Percentiles rank a stretch among this genome's conserved stretches.
Evolutionary conservation across 441 rosid genomes (phyloP).

Genomic region (Erysimum cheiri): DNA sequence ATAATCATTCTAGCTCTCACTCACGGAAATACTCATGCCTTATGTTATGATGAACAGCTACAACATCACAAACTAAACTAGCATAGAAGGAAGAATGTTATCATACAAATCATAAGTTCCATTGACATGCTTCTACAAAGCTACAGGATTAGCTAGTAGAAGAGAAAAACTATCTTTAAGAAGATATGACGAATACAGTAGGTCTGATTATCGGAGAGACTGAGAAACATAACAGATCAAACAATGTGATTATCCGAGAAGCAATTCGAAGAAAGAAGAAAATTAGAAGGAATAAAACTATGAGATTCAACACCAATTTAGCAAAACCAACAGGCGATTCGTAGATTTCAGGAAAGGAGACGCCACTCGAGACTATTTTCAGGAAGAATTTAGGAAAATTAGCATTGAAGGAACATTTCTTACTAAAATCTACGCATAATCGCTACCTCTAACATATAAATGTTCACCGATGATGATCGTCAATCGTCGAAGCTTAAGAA

Average conservation of each 20-base stretch:
- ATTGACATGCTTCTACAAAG: not conserved
- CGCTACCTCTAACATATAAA: not conserved
- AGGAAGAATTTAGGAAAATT: not conserved
- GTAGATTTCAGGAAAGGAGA: conserved; percentile 6
- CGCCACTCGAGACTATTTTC: conserved; percentile 7
- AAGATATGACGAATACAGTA: not conserved
- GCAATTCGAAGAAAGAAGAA: conserved; percentile 4
- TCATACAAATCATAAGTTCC: not conserved
- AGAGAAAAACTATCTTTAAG: conserved; percentile 1
- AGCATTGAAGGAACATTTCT: conserved; percentile 10
- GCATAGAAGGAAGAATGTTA: not conserved
- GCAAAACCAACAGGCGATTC: not conserved
- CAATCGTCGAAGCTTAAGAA: conserved; percentile 25
- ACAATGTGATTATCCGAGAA: conserved; percentile 23
- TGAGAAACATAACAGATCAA: conserved; percentile 18
- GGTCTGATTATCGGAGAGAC: not conserved
- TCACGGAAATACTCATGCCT: conserved; percentile 17
- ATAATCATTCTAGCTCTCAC: not conserved
- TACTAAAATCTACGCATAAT: conserved; percentile 8
- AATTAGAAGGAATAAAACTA: not conserved
- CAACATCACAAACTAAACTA: conserved; percentile 5
- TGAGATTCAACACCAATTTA: conserved; percentile 20
- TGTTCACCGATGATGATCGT: conserved; percentile 4
- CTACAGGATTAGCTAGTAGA: not conserved
- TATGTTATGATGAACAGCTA: conserved; percentile 16